A percentile compares a stretch with the other conserved stretches of the same genome.
These are phyloP conservation scores for Penicillium paradoxum DNA, from an alignment of 495 filamentous ascomycete species.

Conservation along the genomic window DNA sequence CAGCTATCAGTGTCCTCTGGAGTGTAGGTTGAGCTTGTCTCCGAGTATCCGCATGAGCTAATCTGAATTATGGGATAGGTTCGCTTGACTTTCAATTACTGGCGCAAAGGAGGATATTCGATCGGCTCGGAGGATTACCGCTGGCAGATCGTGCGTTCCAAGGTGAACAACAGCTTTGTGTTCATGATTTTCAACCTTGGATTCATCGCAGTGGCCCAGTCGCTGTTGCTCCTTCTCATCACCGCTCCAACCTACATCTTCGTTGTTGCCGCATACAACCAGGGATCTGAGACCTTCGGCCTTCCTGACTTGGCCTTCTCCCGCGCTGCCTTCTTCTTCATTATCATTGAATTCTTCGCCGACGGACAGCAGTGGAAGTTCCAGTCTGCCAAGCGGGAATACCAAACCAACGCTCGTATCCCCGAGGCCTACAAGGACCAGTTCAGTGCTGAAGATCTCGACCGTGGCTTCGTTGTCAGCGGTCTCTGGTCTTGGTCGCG, in stretches of 20 bases:
- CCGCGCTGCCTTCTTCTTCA: constrained; percentile 59
- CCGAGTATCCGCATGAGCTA: constrained; percentile 1
- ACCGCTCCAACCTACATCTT: constrained; percentile 80
- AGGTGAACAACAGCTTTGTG: constrained; percentile 46
- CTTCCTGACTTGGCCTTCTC: constrained; percentile 65
- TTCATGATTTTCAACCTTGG: constrained; percentile 82
- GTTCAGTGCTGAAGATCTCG: constrained; percentile 65
- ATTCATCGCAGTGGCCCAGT: constrained; percentile 86
- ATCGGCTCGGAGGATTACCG: constrained; percentile 92
- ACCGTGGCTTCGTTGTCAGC: constrained; percentile 82
- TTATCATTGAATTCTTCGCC: constrained; percentile 73
- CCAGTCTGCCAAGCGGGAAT: constrained; percentile 73
- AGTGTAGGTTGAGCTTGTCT: constrained; percentile 54
- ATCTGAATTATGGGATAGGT: constrained; percentile 34
- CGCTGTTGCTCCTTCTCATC: constrained; percentile 60
- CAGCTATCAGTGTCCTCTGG: constrained; percentile 71
- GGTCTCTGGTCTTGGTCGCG: constrained; percentile 83
- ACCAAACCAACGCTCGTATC: constrained; percentile 66
- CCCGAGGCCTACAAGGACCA: constrained; percentile 43
- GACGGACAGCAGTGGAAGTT: constrained; percentile 95
- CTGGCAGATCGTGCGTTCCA: constrained; percentile 58
- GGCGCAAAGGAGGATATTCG: constrained; percentile 87
- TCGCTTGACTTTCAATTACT: constrained; percentile 94
- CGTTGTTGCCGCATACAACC: constrained; percentile 51
- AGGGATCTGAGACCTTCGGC: constrained; percentile 38